Evolutionary conservation across 177 flowering plant species (phyloP).

Genomic region (Vitis hybrid): DNA sequence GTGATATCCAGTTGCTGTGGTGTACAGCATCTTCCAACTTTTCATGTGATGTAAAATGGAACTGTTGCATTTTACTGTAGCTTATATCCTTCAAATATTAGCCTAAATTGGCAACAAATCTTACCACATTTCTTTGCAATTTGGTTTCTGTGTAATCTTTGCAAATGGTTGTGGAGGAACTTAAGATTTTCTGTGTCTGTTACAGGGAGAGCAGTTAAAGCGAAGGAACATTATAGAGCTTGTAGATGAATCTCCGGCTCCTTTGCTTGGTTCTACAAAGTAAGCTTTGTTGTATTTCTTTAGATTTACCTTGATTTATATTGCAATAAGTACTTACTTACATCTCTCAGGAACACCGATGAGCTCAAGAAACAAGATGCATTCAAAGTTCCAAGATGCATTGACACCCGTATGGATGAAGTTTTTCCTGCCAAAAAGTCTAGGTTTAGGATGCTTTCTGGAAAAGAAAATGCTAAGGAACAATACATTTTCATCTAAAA

Average conservation of each 20-base stretch:
- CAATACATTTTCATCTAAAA: background rate
- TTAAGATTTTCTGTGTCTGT: slow-evolving; percentile 4
- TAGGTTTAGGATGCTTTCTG: slow-evolving; percentile 45
- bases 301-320: background rate
- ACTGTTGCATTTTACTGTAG: too few relatives aligned
- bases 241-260: slow-evolving; percentile 41
- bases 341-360: slow-evolving; percentile 22
- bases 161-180: background rate
- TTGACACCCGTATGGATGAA: slow-evolving; percentile 75
- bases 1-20: too few relatives aligned
- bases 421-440: slow-evolving; percentile 78
- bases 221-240: slow-evolving; percentile 34
- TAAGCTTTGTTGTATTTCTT: slow-evolving; percentile 12
- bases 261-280: slow-evolving; percentile 34
- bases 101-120: too few relatives aligned
- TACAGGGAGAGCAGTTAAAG: slow-evolving; percentile 73
- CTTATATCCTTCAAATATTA: too few relatives aligned
- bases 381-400: slow-evolving; percentile 58
- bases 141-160: background rate
- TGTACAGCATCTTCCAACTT: too few relatives aligned
- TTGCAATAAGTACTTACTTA: slow-evolving; percentile 3
- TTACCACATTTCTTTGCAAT: background rate
- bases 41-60: too few relatives aligned
- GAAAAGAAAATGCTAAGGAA: slow-evolving; percentile 73
- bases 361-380: slow-evolving; percentile 51